These are phyloP conservation scores for Entelexis sorbosivorans DNA, from an alignment of 1,139 yeast species.

Conservation along the genomic window DNA sequence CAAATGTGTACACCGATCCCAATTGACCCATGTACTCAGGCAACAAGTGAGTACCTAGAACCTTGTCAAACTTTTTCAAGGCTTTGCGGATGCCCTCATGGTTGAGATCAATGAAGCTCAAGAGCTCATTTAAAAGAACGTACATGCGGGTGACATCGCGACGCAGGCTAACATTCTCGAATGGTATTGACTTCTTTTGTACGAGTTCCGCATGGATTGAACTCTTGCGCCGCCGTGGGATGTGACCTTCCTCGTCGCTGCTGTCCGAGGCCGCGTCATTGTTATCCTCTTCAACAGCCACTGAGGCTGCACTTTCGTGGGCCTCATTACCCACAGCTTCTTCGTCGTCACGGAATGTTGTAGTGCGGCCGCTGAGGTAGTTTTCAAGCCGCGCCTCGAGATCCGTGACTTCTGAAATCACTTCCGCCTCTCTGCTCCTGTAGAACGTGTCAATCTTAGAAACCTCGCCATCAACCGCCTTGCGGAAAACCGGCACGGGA, in stretches of 20 bases:
- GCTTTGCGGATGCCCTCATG: constrained; percentile 82
- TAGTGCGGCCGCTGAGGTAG: not conserved
- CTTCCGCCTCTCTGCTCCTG: constrained; percentile 38
- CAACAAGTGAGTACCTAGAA: constrained; percentile 52
- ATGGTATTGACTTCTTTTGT: constrained; percentile 15
- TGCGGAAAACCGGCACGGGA: constrained; percentile 42
- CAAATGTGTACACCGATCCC: constrained; percentile 38
- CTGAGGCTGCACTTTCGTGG: not conserved
- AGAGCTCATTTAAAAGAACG: constrained; percentile 70
- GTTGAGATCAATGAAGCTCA: constrained; percentile 71
- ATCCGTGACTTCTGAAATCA: not conserved
- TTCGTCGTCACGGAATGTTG: not conserved
- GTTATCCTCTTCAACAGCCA: not conserved
- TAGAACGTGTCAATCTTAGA: constrained; percentile 44
- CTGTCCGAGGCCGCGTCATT: constrained; percentile 16
- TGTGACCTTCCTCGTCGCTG: constrained; percentile 14
- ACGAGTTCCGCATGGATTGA: constrained; percentile 17
- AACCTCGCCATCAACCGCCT: constrained; percentile 46
- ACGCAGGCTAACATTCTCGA: constrained; percentile 20
- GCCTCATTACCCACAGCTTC: not conserved
- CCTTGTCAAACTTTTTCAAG: constrained; percentile 81
- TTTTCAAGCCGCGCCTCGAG: constrained; percentile 3
- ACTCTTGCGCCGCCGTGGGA: constrained; percentile 12
- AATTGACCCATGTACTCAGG: constrained; percentile 35
- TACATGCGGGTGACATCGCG: constrained; percentile 34